Evolutionary conservation across 768 basidiomycete genomes (phyloP), one percentile per base, ranked within the genome.

Genomic region (Pilatotrama ljubarskyi): DNA sequence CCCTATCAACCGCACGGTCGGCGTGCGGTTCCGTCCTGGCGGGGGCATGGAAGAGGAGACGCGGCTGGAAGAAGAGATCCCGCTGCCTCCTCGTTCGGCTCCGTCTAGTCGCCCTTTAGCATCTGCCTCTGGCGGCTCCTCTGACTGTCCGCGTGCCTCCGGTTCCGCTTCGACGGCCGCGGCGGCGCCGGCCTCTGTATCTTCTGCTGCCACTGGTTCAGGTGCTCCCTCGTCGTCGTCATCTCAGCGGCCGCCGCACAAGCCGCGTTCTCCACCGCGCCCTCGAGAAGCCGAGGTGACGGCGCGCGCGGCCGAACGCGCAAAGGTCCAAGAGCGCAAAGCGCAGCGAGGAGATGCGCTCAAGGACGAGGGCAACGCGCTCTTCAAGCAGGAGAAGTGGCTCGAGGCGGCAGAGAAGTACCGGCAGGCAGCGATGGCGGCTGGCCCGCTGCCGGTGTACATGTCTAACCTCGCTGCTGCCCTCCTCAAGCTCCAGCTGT

Each of bases 391-490:
- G 5, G 75, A 72, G 2, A 59, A 76, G 47, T 80, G 72, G 64
- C 63, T 58, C 0, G 71, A 75, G 10, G 78, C 80, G 0, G 70
- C 79, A 2, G 69, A 73, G 0, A 71, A 72, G 48, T 84, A 82
- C 64, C 73, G 74, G 26, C 68, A 63, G 1, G 82, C 82, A 0
- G 72, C 76, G 3, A 1, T 54, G 29, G 67, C 73, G 17, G 75
- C 81, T 43, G 75, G 79, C 0, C 66, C 70, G 0, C 73, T 76
- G 22, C 71, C 77, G 0, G 61, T 76, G 5, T 75, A 77, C 55
- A 70, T 81, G 51, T 49, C 74, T 7, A 83, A 83, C 58, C 64
- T 82, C 29, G 74, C 78, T 0, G 73, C 74, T n/a, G 72, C 78
- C 0, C 77, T 76, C 64, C 68, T 83, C 15, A 78, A 80, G 61